phyloP scores from a whole-genome alignment of 495 filamentous ascomycete species.

The Talaromyces borbonicus region DNA sequence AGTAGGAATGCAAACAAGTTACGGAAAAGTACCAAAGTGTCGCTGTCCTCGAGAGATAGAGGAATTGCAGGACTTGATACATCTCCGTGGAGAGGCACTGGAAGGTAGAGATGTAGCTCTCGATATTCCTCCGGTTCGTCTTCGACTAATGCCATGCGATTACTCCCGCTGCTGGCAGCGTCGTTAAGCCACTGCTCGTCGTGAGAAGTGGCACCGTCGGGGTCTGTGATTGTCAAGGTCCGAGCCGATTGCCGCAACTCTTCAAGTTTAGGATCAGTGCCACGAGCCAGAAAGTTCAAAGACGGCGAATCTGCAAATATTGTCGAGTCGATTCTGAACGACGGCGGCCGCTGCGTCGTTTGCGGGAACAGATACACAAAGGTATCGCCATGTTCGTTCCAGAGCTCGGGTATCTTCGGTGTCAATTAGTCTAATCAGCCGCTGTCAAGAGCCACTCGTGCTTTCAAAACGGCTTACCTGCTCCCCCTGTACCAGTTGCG shows the following conservation, averaged over 20 bases:
- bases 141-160: conserved; percentile 32
- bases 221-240: conserved; percentile 29
- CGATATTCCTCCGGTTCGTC: conserved; percentile 31
- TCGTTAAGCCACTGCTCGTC: conserved; percentile 28
- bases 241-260: conserved; percentile 29
- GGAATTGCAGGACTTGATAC: conserved; percentile 28
- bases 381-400: conserved; percentile 78
- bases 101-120: conserved; percentile 64
- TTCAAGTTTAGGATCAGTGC: conserved; percentile 38
- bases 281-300: conserved; percentile 59
- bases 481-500: conserved; percentile 46
- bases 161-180: conserved; percentile 33
- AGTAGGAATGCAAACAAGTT: conserved; percentile 88
- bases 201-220: conserved; percentile 27
- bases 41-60: conserved; percentile 48
- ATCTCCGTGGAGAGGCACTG: conserved; percentile 44
- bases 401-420: conserved; percentile 51
- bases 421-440: background rate
- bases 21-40: conserved; percentile 63
- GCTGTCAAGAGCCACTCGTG: background rate
- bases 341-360: conserved; percentile 54
- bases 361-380: conserved; percentile 73
- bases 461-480: conserved; percentile 38
- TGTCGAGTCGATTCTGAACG: conserved; percentile 67
- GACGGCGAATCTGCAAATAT: conserved; percentile 60